These are phyloP conservation scores for Zychaea mexicana DNA, from an alignment of 371 early-diverging fungal genomes.

Conservation along the genomic window DNA sequence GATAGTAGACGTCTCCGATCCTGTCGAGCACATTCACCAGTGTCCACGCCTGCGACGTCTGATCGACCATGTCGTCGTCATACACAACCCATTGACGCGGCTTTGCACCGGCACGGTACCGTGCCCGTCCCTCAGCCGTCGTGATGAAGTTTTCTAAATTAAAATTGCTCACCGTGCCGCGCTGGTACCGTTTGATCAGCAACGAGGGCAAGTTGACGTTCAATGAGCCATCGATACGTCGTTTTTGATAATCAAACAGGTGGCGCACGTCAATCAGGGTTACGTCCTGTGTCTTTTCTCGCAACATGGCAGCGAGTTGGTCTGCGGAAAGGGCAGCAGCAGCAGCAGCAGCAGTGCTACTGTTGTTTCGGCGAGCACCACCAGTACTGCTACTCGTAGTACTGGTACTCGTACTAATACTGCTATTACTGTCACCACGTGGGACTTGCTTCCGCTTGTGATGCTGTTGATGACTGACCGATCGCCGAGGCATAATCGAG, in stretches of 20 bases:
- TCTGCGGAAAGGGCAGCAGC: constrained; percentile 25
- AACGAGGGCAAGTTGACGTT: constrained; percentile 68
- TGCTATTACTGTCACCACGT: background rate
- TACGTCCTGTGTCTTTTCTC: constrained; percentile 6
- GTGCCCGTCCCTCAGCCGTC: constrained; percentile 57
- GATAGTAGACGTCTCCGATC: constrained; percentile 32
- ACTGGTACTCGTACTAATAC: background rate
- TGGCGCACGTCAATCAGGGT: constrained; percentile 52
- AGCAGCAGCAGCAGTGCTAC: too few species aligned
- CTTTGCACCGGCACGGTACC: constrained; percentile 22
- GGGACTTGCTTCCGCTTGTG: background rate
- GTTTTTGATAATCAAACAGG: constrained; percentile 43
- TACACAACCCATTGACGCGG: constrained; percentile 47
- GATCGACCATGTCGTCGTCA: constrained; percentile 58
- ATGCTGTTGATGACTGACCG: constrained; percentile 34
- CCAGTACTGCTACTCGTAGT: background rate
- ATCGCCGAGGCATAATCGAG: constrained; percentile 25
- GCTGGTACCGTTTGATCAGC: constrained; percentile 60
- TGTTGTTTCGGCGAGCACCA: too few species aligned
- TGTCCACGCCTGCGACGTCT: constrained; percentile 64
- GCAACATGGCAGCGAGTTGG: constrained; percentile 18
- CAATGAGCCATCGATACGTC: constrained; percentile 45
- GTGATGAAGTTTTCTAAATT: constrained; percentile 67
- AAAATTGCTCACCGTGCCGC: constrained; percentile 61
- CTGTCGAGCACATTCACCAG: constrained; percentile 56